Base-by-base conservation (phyloP, 2,329 filamentous ascomycete genomes). In the Hypoxylon sp. region DNA sequence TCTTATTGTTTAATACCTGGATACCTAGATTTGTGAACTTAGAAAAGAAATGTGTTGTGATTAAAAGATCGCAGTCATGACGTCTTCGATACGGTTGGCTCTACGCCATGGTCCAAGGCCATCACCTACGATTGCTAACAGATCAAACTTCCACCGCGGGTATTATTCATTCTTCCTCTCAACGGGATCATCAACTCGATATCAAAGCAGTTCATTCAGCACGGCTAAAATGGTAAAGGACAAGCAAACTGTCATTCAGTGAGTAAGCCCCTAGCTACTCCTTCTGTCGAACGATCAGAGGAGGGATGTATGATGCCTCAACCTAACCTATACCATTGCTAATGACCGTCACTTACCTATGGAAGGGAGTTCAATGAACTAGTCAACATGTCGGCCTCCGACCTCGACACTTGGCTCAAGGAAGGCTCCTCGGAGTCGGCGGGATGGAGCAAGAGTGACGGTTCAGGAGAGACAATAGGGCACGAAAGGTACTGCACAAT, bases 351-450 rank as follows among this genome's bases (percentile, higher is more conserved):
- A 4, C 11, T 39, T 50, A 4, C 11, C 5, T 19, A 62, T 26
- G 2, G 3, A 61, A 88, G 86, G 59, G 86, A 89, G 75, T 90
- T 88, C 80, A 88, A 88, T 70, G 81, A 86, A 17, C 80, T 88
- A 51, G 85, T 89, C 71, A 89, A 89, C 77, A 89, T 90, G 87
- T 82, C 79, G 2, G 79, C 86, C 2, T 75, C 80, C 3, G 86
- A 89, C 65, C 82, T 90, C 39, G 80, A 86, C 70, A 79, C 82
- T 37, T 89, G 86, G 87, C 82, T 90, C 3, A 80, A 84, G 54
- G 78, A 81, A 46, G 81, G 84, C 17, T 80, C 84, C 9, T 88
- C 85, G 1, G 80, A 82, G 37, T 80, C 78, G 11, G 81, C 86
- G 3, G 87, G 87, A 10, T 88, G 85, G 86, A 76, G 67, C 37